Base-by-base conservation (phyloP, 805 yeast species). In the Yamadazyma nakazawae region DNA sequence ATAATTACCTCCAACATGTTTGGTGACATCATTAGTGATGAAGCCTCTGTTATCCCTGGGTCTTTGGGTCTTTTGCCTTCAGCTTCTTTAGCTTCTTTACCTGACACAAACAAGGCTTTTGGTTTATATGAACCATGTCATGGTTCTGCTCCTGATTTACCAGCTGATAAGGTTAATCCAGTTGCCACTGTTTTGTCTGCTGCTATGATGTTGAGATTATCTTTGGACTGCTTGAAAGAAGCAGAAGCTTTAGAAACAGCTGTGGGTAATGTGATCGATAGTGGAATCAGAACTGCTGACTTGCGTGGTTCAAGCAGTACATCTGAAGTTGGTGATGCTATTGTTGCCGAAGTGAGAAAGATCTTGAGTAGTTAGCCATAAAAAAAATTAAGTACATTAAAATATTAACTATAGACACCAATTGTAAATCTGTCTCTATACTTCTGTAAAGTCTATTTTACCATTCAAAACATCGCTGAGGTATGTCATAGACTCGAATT, bases 41-140 rank as follows among this genome's bases (percentile, higher is more conserved):
- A 94, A 75, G 97, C 98, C 26, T 86, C 96, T 16, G 97, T 91
- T 42, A 94, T 94, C 59, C 99, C 99, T 37, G 99, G 99, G 39
- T 92, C 98, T 21, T 76, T 94, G 53, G 99, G 99, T 51, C 79
- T 94, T 56, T 79, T 94, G 54, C 99, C 99, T 42, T 88, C 97
- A 47, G 95, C 99, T 2, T 92, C 98, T 17, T 80, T 94, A 62
- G 94, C 97, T 3, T 89, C 97, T n/a, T 78, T 94, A 63, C 99
- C 99, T 45, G 97, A 92, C 68, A 81, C 92, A 34, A 91, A 91
- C 76, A 74, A 79, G 42, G 98, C 98, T 0, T 91, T 94, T 63
- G 99, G 99, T 49, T 76, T 94, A 54, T 94, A 94, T 66, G 99
- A 94, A 74, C 98, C 99, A 55, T 92, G 97, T 64, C 99, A 92